Conservation (phyloP, 2,329 filamentous ascomycete genomes). For the Penicillium sp. region DNA sequence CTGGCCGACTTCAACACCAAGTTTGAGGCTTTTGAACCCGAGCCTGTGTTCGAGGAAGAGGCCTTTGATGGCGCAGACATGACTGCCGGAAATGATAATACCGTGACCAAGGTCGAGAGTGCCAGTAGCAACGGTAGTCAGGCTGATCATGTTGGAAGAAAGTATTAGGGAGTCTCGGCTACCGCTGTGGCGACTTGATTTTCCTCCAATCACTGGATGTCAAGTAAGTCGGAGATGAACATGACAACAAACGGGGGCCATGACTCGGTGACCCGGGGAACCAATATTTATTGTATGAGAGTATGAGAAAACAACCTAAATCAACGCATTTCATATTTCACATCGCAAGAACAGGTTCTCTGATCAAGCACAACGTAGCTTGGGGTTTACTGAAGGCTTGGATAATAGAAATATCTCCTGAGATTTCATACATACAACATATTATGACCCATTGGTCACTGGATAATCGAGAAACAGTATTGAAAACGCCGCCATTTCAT, state of each 20-base stretch:
- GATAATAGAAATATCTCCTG: neutral
- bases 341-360: neutral
- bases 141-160: slow-evolving; percentile 12
- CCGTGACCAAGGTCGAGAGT: slow-evolving; percentile 27
- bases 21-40: slow-evolving; percentile 80
- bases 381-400: neutral
- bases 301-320: neutral
- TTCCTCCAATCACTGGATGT: neutral
- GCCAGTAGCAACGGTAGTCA: slow-evolving; percentile 39
- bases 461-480: slow-evolving; percentile 1
- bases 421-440: slow-evolving; percentile 5
- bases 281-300: neutral
- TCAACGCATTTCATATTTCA: neutral
- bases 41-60: slow-evolving; percentile 85
- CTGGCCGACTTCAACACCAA: slow-evolving; percentile 86
- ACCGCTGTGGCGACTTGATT: neutral
- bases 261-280: neutral
- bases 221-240: neutral
- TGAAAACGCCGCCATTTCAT: slow-evolving; percentile 3
- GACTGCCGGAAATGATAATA: slow-evolving; percentile 16
- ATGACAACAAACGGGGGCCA: neutral
- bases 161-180: slow-evolving; percentile 2
- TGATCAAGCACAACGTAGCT: neutral
- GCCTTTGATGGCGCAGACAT: slow-evolving; percentile 60
- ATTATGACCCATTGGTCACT: slow-evolving; percentile 4